phyloP scores from a whole-genome alignment of 192 early-diverging fungal species.

The Backusella psychrophila region DNA sequence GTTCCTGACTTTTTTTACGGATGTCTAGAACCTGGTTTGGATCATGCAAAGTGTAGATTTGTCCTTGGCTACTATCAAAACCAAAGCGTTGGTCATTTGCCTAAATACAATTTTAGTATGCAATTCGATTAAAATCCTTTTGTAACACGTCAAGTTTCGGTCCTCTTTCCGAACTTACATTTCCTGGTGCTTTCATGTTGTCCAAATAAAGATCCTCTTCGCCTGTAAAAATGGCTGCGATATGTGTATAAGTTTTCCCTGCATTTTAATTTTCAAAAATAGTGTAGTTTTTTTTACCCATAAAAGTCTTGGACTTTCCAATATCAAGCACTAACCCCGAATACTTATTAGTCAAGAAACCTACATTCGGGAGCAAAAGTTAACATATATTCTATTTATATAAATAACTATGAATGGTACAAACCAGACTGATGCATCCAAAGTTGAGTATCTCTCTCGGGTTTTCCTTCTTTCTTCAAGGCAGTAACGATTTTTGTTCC shows the following conservation, averaged over 20 bases:
- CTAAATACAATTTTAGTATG: background rate
- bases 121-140: background rate
- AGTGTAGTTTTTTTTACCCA: constrained; percentile 10
- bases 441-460: constrained; percentile 15
- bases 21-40: constrained; percentile 19
- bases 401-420: background rate
- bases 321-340: constrained; percentile 20
- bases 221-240: constrained; percentile 25
- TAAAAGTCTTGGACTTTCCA: constrained; percentile 7
- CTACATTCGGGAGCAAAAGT: background rate
- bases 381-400: background rate
- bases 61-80: constrained; percentile 3
- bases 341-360: constrained; percentile 21
- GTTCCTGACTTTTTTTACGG: background rate
- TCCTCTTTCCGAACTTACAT: constrained; percentile 13
- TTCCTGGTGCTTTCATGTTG: constrained; percentile 26
- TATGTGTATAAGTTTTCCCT: background rate
- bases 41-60: constrained; percentile 16
- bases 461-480: background rate
- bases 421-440: constrained; percentile 26
- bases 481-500: constrained; percentile 3
- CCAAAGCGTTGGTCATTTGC: constrained; percentile 21
- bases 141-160: background rate
- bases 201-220: constrained; percentile 30
- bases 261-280: background rate